A percentile compares a stretch with the other conserved stretches of the same genome.
Evolutionary conservation across 768 basidiomycete species (phyloP).

Genomic region (Suillus placidus): DNA sequence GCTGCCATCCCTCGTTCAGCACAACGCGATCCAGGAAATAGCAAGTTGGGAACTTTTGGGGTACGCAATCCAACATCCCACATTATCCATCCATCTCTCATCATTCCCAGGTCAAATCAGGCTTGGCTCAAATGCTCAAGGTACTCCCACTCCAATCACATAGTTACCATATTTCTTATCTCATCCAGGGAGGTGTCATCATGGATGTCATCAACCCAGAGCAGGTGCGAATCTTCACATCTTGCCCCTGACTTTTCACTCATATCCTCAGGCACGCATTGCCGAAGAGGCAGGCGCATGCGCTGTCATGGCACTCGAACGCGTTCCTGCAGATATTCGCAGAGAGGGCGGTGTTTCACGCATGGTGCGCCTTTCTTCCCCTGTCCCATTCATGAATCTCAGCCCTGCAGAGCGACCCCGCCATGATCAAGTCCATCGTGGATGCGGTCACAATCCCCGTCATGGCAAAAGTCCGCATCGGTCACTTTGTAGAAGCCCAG

Average conservation of each 20-base stretch:
- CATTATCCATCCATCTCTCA: slow-evolving; percentile 6
- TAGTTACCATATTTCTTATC: slow-evolving; percentile 11
- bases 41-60: slow-evolving; percentile 72
- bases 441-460: slow-evolving; percentile 95
- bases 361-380: slow-evolving; percentile 63
- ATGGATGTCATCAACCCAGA: slow-evolving; percentile 94
- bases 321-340: slow-evolving; percentile 95
- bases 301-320: slow-evolving; percentile 96
- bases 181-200: slow-evolving; percentile 74
- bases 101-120: slow-evolving; percentile 76
- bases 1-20: slow-evolving; percentile 57
- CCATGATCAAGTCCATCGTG: slow-evolving; percentile 96
- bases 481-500: slow-evolving; percentile 97
- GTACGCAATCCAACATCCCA: slow-evolving; percentile 35
- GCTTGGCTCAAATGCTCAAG: slow-evolving; percentile 97
- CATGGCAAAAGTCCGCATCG: slow-evolving; percentile 96
- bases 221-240: slow-evolving; percentile 44
- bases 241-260: slow-evolving; percentile 9
- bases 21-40: slow-evolving; percentile 52
- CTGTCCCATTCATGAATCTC: not conserved
- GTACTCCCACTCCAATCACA: slow-evolving; percentile 39
- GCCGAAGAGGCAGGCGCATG: slow-evolving; percentile 98
- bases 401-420: slow-evolving; percentile 75
- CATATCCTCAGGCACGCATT: slow-evolving; percentile 73
- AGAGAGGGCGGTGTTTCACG: slow-evolving; percentile 91